Evolutionary conservation across 192 early-diverging fungal genomes (phyloP), one percentile per base, ranked within the genome.

Genomic region (Backusella mclennaniae): DNA sequence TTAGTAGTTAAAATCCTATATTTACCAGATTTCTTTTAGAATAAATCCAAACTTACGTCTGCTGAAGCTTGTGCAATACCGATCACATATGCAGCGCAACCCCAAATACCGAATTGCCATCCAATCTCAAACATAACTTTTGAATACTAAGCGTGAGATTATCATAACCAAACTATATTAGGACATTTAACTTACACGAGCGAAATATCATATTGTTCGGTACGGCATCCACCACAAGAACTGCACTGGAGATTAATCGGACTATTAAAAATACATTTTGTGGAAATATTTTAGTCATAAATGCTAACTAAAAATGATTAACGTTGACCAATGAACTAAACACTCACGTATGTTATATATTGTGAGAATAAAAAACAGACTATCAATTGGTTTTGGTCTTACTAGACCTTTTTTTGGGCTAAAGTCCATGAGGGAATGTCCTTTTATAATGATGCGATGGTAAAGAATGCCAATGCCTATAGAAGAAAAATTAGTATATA

Each of bases 361-460:
- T 5, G 44, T 49, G 44, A 79, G 38, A n/a, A 74, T 59, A 14
- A 73, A 46, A 7, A 79, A 8, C 19, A 79, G 36, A 49, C 78
- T 70, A 26, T 79, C 78, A 12, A 79, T 74, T 44, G 78, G 78
- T n/a, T 79, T 79, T 7, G 78, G 78, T 11, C 78, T 73, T 31
- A 79, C 17, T 31, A 73, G 26, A 17, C 78, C 78, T 38, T 49
- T 72, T 4, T 42, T 49, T 4, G 46, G n/a, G 21, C 72, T 67
- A 11, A 12, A n/a, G 1, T 68, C 73, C 56, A 75, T 41, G 9
- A 79, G 35, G 1, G 38, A 33, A 56, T 79, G 78, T 14, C 78
- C 78, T 66, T 75, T 74, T 15, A 49, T 49, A 15, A 49, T 49
- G 17, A 75, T 23, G 5, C 78, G 35, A 19, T 75, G 41, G 26